A percentile compares a stretch with the other conserved stretches of the same genome.
phyloP scores from a whole-genome alignment of 805 yeast species.

The Metschnikowia shivogae region DNA sequence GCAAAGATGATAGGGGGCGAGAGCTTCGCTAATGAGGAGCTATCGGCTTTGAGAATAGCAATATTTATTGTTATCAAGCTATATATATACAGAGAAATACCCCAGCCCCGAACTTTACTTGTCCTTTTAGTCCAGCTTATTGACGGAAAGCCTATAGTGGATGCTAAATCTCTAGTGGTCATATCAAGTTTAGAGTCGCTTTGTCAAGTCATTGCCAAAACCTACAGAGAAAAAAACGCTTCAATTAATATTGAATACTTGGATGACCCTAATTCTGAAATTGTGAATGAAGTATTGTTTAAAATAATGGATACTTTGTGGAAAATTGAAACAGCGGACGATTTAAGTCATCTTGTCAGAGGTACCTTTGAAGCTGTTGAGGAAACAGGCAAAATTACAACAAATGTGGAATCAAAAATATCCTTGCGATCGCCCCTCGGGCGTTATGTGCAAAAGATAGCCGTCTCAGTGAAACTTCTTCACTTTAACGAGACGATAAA shows the following conservation, averaged over 20 bases:
- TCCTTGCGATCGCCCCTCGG: constrained; percentile 36
- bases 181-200: constrained; percentile 9
- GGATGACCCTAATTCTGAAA: background rate
- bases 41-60: constrained; percentile 56
- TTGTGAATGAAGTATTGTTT: constrained; percentile 1
- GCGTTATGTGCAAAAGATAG: constrained; percentile 38
- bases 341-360: constrained; percentile 35
- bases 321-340: constrained; percentile 47
- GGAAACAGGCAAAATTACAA: constrained; percentile 11
- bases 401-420: constrained; percentile 5
- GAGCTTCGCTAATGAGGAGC: constrained; percentile 23
- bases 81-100: constrained; percentile 41
- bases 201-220: constrained; percentile 7
- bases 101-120: constrained; percentile 7
- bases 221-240: background rate
- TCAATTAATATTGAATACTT: background rate
- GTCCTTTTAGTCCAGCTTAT: constrained; percentile 7
- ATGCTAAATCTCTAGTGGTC: constrained; percentile 5
- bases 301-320: constrained; percentile 28
- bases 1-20: constrained; percentile 2
- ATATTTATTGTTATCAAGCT: constrained; percentile 45
- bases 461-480: constrained; percentile 38
- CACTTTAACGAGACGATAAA: constrained; percentile 44
- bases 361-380: constrained; percentile 11
- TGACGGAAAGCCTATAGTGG: constrained; percentile 10